A percentile compares a stretch with the other conserved stretches of the same genome.
Evolutionary conservation across 805 yeast genomes (phyloP).

Genomic region (Yamadazyma nakazawae): DNA sequence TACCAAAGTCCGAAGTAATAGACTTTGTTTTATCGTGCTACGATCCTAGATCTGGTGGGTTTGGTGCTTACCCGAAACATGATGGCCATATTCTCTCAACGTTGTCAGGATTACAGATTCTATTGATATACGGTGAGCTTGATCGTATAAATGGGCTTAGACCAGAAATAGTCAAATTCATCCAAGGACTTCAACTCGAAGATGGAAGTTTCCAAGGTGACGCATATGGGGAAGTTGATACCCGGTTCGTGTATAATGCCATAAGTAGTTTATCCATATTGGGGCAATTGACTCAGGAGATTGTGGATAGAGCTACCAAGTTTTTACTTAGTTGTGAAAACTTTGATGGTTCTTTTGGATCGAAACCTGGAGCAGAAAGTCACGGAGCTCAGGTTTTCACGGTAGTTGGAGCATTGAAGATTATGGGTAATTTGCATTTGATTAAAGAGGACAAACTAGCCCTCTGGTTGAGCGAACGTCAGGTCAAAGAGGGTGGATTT

Average conservation of each 20-base stretch:
- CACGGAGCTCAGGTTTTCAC: conserved; percentile 93
- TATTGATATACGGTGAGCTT: conserved; percentile 62
- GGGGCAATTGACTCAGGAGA: conserved; percentile 54
- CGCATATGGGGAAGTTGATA: conserved; percentile 86
- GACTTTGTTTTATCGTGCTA: conserved; percentile 70
- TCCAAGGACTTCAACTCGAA: conserved; percentile 43
- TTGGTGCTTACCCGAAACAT: conserved; percentile 85
- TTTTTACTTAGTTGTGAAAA: conserved; percentile 73
- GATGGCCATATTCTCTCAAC: conserved; percentile 88
- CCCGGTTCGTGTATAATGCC: conserved; percentile 85
- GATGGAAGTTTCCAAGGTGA: conserved; percentile 90
- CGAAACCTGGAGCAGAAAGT: conserved; percentile 91
- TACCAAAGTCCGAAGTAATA: conserved; percentile 60
- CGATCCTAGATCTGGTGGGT: conserved; percentile 63
- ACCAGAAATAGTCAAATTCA: conserved; percentile 22
- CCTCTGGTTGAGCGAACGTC: conserved; percentile 92
- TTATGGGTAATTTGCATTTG: conserved; percentile 56
- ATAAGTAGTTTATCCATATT: conserved; percentile 69
- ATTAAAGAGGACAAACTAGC: conserved; percentile 42
- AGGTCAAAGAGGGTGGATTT: conserved; percentile 78
- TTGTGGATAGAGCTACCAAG: conserved; percentile 58
- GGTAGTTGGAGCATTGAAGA: conserved; percentile 76
- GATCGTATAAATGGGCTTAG: conserved; percentile 34
- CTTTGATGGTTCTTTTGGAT: conserved; percentile 95
- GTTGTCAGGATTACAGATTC: conserved; percentile 78